Evolutionary conservation across 1,139 yeast genomes (phyloP), one percentile per base, ranked within the genome.

Genomic region (Casaregolazyma suthepensis): DNA sequence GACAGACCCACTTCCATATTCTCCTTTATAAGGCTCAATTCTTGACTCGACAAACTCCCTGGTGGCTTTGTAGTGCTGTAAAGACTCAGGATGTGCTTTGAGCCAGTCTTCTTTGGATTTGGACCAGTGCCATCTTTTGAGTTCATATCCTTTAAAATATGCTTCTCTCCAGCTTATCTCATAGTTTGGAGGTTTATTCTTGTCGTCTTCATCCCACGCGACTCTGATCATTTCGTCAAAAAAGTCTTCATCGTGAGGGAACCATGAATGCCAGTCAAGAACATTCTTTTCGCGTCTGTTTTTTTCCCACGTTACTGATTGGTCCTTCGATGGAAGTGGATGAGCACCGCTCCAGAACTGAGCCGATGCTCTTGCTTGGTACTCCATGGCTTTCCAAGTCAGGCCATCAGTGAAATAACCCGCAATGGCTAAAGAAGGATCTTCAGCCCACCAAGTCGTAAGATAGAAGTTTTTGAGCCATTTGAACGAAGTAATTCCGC

Each of bases 401-500:
- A 61, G 43, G 6, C 63, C 62, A 35, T 61, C 65, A 5, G 57
- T 59, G 43, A 61, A 52, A 18, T 53, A 47, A 6, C 63, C 58
- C 5, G 59, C 47, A 7, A 61, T 48, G 1, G 57, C 65, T 35
- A 61, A 48, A 20, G 61, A 56, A 13, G 63, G 57, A 45, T 61
- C 65, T 23, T 56, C 54, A 19, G 59, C 59, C 64, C 64, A 61
- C 63, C 64, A 61, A 1, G 65, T 61, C 1, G 62, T 57, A 54
- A 62, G 59, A 51, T 58, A 61, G 18, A 57, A 42, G 47, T 61
- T 61, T 20, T 52, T 49, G 22, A 62, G 44, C 31, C 56, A 55
- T 42, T 49, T 52, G 31, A 26, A 26, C 29, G 48, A 45, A 10
- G 50, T 45, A 23, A 61, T 51, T 3, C 63, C 64, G 10, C 49